Conservation (phyloP, 2,329 filamentous ascomycete genomes). For the Alternaria ventricosa region DNA sequence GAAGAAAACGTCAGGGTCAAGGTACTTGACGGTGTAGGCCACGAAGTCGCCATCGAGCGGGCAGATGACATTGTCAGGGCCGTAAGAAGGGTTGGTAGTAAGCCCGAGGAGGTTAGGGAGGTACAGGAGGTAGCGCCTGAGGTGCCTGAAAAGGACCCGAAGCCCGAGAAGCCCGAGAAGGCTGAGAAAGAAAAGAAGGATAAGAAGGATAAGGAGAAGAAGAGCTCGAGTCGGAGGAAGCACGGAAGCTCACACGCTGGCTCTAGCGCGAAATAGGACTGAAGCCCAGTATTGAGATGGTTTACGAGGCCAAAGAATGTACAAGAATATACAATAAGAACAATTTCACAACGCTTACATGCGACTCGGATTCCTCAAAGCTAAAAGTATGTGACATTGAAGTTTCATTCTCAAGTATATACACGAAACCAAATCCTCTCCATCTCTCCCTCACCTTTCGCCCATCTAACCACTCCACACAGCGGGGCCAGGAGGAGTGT, state of each 20-base stretch:
- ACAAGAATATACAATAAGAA: conserved; percentile 1
- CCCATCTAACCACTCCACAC: conserved; percentile 25
- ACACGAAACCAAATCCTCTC: neutral
- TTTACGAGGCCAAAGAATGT: conserved; percentile 2
- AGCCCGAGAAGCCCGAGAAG: neutral
- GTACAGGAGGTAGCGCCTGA: conserved; percentile 3
- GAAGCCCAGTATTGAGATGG: neutral
- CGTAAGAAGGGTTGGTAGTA: conserved; percentile 8
- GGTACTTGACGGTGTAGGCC: conserved; percentile 65
- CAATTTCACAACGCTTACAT: neutral
- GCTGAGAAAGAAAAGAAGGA: conserved; percentile 3
- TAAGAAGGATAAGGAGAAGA: conserved; percentile 12
- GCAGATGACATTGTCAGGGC: conserved; percentile 62
- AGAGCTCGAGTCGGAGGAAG: conserved; percentile 14
- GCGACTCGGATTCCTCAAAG: neutral
- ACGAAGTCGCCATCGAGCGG: conserved; percentile 72
- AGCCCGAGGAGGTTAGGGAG: conserved; percentile 2
- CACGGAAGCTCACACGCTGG: conserved; percentile 13
- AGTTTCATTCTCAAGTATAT: neutral
- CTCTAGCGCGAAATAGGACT: conserved; percentile 9
- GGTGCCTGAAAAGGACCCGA: neutral
- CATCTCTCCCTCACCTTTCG: too few relatives aligned
- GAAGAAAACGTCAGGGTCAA: conserved; percentile 63
- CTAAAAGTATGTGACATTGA: neutral
- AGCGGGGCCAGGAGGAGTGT: conserved; percentile 28